phyloP scores from a whole-genome alignment of 1,284 basidiomycete species.

The Ceratobasidium sp. region DNA sequence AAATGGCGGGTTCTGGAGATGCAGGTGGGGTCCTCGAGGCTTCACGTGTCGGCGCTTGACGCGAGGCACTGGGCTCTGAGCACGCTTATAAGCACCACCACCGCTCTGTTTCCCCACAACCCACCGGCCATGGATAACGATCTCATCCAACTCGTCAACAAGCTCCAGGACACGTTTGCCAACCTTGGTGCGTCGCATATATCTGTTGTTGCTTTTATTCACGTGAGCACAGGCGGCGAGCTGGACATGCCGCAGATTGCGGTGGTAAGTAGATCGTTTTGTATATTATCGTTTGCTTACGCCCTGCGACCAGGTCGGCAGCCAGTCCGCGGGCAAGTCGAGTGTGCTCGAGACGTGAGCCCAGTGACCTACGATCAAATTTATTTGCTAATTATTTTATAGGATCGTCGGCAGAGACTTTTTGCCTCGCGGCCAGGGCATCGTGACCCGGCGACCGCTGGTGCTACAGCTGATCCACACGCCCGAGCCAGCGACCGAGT shows the following conservation, averaged over 20 bases:
- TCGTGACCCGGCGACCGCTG: constrained; percentile 94
- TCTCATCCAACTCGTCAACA: constrained; percentile 94
- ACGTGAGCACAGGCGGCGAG: constrained; percentile 66
- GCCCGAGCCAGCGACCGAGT: constrained; percentile 74
- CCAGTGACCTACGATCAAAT: not conserved
- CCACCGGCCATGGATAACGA: constrained; percentile 80
- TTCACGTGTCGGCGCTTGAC: constrained; percentile 22
- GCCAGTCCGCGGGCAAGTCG: constrained; percentile 85
- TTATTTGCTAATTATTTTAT: constrained; percentile 21
- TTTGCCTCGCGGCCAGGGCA: constrained; percentile 90
- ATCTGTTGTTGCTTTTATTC: constrained; percentile 30
- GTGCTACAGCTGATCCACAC: constrained; percentile 96
- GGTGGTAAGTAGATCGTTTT: constrained; percentile 59
- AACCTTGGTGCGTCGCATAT: constrained; percentile 67
- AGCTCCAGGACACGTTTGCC: constrained; percentile 88
- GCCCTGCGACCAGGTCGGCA: constrained; percentile 67
- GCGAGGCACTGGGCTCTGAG: constrained; percentile 28
- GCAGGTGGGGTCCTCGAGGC: constrained; percentile 15
- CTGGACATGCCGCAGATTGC: constrained; percentile 86
- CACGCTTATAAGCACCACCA: constrained; percentile 16
- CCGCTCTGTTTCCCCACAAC: not conserved
- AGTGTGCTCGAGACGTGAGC: constrained; percentile 85
- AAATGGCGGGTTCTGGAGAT: not conserved
- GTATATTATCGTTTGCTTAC: not conserved
- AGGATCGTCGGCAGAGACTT: constrained; percentile 97